Percentiles rank a stretch among this genome's conserved stretches.
These are phyloP conservation scores for Ramularia collo-cygni DNA, from an alignment of 2,329 filamentous ascomycete species.

Conservation along the genomic window DNA sequence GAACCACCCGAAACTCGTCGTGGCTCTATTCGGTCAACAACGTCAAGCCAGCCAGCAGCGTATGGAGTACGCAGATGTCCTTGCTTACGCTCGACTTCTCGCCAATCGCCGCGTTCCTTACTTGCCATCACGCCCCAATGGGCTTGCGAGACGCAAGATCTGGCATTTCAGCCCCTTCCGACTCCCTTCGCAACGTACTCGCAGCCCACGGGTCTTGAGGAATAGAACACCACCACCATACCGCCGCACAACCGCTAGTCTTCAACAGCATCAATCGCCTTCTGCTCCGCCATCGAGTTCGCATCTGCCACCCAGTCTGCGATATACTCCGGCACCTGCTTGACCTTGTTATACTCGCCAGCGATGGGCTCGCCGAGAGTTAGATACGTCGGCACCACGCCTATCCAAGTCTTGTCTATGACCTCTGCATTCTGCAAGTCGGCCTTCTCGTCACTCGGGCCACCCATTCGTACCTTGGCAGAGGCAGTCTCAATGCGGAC, in stretches of 20 bases:
- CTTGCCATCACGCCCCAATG: constrained; percentile 1
- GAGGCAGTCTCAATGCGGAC: constrained; percentile 64
- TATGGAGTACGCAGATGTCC: constrained; percentile 19
- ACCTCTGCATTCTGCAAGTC: constrained; percentile 47
- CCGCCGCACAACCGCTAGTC: constrained; percentile 9
- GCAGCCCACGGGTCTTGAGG: neutral
- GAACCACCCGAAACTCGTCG: constrained; percentile 12
- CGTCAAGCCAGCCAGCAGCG: constrained; percentile 6
- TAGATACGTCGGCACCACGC: constrained; percentile 59
- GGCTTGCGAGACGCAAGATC: neutral
- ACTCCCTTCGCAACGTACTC: neutral
- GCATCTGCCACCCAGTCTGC: constrained; percentile 44
- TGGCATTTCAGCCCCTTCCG: constrained; percentile 19
- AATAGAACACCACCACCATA: neutral
- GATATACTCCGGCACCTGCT: constrained; percentile 57
- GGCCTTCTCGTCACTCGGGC: constrained; percentile 54
- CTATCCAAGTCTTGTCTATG: constrained; percentile 49
- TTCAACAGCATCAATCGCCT: constrained; percentile 28
- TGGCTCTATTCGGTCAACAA: constrained; percentile 18
- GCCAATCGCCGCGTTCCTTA: constrained; percentile 1
- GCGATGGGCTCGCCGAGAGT: constrained; percentile 58
- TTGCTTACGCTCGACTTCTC: constrained; percentile 14
- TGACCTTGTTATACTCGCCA: constrained; percentile 52
- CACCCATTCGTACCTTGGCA: constrained; percentile 64
- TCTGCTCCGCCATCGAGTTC: constrained; percentile 36